Evolutionary conservation across 1,284 basidiomycete genomes (phyloP).

Genomic region (Irpex sp.): DNA sequence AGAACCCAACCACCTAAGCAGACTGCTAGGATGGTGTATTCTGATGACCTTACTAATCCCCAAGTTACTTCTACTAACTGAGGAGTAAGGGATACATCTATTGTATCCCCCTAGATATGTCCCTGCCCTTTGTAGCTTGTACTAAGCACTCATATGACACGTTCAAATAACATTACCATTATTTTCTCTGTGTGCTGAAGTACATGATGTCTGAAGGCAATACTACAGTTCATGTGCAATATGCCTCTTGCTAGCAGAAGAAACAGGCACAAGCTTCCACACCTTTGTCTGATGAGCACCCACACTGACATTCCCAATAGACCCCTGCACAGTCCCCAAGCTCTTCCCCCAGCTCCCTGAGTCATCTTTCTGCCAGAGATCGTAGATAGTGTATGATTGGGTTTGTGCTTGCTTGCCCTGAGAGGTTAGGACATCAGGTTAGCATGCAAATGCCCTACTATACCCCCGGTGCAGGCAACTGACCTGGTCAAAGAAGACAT

Average conservation of each 20-base stretch:
- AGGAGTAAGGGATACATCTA: not conserved
- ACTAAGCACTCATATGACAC: not conserved
- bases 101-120: not conserved
- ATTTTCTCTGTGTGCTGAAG: not conserved
- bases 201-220: not conserved
- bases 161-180: too few relatives aligned
- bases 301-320: constrained; percentile 23
- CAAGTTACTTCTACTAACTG: not conserved
- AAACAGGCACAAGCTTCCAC: constrained; percentile 24
- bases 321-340: constrained; percentile 25
- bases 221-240: not conserved
- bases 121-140: not conserved
- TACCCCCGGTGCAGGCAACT: not conserved
- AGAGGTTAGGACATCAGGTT: not conserved
- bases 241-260: constrained; percentile 10
- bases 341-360: constrained; percentile 31
- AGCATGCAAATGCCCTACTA: not conserved
- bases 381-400: constrained; percentile 29
- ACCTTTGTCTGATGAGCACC: constrained; percentile 29
- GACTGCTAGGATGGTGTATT: not conserved
- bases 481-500: constrained; percentile 34
- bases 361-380: constrained; percentile 35
- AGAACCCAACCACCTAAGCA: not conserved
- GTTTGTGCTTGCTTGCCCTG: constrained; percentile 27
- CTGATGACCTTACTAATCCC: not conserved